phyloP scores from a whole-genome alignment of 1,284 basidiomycete genomes.

The Sparassis latifolia region DNA sequence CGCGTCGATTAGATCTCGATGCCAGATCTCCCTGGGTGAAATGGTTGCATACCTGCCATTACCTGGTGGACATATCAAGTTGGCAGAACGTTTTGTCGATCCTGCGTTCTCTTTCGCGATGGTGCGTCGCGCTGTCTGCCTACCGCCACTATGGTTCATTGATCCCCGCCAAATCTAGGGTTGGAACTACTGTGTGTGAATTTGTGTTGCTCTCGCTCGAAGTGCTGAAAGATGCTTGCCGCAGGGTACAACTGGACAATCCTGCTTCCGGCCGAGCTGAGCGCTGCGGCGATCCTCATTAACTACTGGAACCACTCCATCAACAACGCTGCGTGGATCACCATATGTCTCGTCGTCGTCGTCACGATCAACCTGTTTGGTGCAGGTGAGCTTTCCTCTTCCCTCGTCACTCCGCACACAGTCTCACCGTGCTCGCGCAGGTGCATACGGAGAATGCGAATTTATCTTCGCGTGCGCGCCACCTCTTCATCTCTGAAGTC shows the following conservation, averaged over 20 bases:
- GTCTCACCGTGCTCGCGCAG: conserved; percentile 10
- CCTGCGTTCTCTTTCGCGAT: conserved; percentile 63
- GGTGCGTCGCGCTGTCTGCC: conserved; percentile 17
- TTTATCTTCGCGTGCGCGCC: conserved; percentile 42
- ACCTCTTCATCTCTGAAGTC: neutral
- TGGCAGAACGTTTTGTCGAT: conserved; percentile 67
- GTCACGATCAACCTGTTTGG: conserved; percentile 65
- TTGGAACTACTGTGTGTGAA: conserved; percentile 52
- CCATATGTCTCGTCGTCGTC: conserved; percentile 55
- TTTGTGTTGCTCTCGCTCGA: neutral
- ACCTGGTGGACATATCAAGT: conserved; percentile 61
- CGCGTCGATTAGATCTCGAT: neutral
- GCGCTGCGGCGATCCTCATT: conserved; percentile 60
- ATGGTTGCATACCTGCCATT: conserved; percentile 71
- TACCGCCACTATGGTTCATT: too few relatives aligned
- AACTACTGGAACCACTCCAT: conserved; percentile 49
- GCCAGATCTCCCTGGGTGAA: conserved; percentile 42
- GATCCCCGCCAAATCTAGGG: conserved; percentile 24
- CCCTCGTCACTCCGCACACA: neutral
- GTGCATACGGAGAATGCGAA: conserved; percentile 50
- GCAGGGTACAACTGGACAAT: conserved; percentile 49
- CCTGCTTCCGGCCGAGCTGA: conserved; percentile 53
- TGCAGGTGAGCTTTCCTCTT: conserved; percentile 21
- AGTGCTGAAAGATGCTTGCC: neutral
- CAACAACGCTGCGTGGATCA: conserved; percentile 59